Percentiles rank a stretch among this genome's conserved stretches.
phyloP scores from a whole-genome alignment of 208 protist genomes.

The Leptomonas pyrrhocoris region DNA sequence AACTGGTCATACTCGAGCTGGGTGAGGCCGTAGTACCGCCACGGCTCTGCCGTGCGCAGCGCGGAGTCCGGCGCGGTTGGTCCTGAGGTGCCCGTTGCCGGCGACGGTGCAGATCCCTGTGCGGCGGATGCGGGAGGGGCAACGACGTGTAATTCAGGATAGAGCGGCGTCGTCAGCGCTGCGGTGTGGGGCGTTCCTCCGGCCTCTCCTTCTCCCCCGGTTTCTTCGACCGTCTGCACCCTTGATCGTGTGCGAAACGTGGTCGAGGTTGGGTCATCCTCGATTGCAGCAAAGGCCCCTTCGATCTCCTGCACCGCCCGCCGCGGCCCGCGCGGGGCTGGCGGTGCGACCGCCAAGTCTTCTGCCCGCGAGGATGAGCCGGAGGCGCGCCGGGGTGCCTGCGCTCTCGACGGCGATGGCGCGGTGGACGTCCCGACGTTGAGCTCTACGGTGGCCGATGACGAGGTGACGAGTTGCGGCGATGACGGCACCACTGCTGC shows the following conservation, averaged over 20 bases:
- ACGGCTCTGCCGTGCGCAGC: constrained; percentile 25
- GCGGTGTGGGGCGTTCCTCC: background rate
- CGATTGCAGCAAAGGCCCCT: constrained; percentile 25
- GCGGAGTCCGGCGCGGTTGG: constrained; percentile 2
- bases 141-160: background rate
- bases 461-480: background rate
- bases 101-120: constrained; percentile 6
- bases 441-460: background rate
- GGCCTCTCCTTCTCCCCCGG: background rate
- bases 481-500: background rate
- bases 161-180: too few species aligned
- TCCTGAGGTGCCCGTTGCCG: constrained; percentile 40
- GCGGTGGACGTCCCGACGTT: constrained; percentile 2
- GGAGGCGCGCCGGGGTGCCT: background rate
- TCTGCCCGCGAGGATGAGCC: background rate
- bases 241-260: background rate
- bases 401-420: background rate
- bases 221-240: background rate
- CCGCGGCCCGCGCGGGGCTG: constrained; percentile 2
- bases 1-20: constrained; percentile 87
- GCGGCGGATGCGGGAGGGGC: background rate
- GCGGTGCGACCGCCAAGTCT: background rate
- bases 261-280: constrained; percentile 19
- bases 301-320: constrained; percentile 31
- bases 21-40: constrained; percentile 56